Base-by-base conservation (phyloP, 2,329 filamentous ascomycete genomes). In the Alternaria solani region DNA sequence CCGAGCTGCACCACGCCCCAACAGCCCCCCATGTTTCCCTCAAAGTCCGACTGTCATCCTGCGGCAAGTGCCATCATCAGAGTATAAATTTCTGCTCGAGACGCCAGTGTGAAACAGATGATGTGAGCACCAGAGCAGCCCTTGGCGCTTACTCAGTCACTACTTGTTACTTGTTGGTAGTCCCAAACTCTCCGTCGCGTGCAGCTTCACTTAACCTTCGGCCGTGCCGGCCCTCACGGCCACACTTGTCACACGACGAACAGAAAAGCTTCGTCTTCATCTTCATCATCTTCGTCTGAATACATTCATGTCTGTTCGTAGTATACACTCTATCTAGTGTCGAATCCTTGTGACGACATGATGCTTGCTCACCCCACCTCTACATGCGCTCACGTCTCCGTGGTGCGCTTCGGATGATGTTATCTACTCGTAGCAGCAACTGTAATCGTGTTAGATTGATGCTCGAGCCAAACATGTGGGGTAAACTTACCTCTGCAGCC, bases 371-470 rank as follows among this genome's bases (percentile, higher is more conserved):
- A 46, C 36, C 46, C 42, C 43, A 39, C 51, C 60, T 63, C 82
- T 82, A 92, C 85, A 91, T 89, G 71, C 91, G 87, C 79, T 94
- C 91, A 64, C 93, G 86, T 81, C 87, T 89, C 78, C 95, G 86
- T 54, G 95, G 95, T 53, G 95, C 95, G 52, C 93, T 92, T 63
- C 94, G 90, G 78, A 99, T 98, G 79, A 99, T 99, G 80, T 98
- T 95, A 82, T 99, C 95, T 53, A 99, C 95, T 77, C 95, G 88
- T 67, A 99, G 85, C 65, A 99, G 86, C 67, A 98, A 85, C 91
- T 94, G 11, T 69, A 54, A 48, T 55, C 41, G 46, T 26, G 64
- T 82, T 70, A 81, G 78, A 59, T 49, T 25, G 43, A 41, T 46
- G 61, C 54, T 20, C 23, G 14, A 30, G 6, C 18, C 41, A 36